Base-by-base conservation (phyloP, 1,284 basidiomycete species). In the Coriolopsis trogii region DNA sequence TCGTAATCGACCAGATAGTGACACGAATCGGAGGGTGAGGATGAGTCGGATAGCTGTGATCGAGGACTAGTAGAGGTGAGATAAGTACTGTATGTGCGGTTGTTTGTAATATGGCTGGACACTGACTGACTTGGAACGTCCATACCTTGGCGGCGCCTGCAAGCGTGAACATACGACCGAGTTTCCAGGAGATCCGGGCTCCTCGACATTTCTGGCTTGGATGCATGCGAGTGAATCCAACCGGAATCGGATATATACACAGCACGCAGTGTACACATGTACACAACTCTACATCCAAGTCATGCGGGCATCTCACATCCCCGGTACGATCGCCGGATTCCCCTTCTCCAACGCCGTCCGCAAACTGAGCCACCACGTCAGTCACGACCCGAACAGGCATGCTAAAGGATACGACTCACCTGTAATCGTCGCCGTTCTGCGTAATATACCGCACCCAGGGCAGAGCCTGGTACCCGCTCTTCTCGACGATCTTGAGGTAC, bases 401-500 rank as follows among this genome's bases (percentile, higher is more conserved):
- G 15, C 7, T 4, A 4, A 16, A 18, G 12, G 10, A 20, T 49
- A 34, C 53, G 52, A 54, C 74, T 6, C 48, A 89, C 89, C 89
- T 92, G 67, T 98, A 97, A 70, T 98, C 95, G 68, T 98, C 95
- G 16, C 95, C 95, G 62, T 97, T 94, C 73, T 96, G 91, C 3
- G 93, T 95, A 63, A 97, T 95, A 70, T 95, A 96, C 56, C 91
- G 76, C 51, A 94, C 92, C 91, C 91, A 94, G 3, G 91, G 93
- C 52, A 95, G 71, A 0, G 94, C 93, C 71, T 97, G 93, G 69
- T 95, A 97, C 16, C 95, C 96, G 51, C 91, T 95, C 80, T 99
- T 98, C 72, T 99, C 97, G 1, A 98, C 95, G 48, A 99, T 95
- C 74, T 99, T 99, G 60, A 94, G 78, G 68, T 98, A 98, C 46